A percentile compares a stretch with the other conserved stretches of the same genome.
phyloP scores from a whole-genome alignment of 139 green algal species.

The Volvox africanus region DNA sequence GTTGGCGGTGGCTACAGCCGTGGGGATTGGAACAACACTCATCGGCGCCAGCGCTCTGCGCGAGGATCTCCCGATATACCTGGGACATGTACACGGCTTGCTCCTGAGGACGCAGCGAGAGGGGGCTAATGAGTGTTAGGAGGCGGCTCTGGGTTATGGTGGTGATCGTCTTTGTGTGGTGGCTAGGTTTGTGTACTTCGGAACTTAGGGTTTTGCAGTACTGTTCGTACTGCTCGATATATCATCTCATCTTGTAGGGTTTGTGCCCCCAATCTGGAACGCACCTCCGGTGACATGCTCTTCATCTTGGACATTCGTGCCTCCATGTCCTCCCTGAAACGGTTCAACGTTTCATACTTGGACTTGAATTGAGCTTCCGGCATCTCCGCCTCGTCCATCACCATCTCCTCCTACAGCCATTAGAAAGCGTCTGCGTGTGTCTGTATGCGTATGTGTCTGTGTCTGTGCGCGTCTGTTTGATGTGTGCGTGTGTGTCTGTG shows the following conservation, averaged over 20 bases:
- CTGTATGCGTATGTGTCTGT: no score
- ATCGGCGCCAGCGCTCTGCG: background rate
- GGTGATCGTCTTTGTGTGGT: background rate
- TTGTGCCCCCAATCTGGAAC: no score
- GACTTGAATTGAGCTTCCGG: conserved; percentile 9
- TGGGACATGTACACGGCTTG: background rate
- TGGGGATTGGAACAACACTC: conserved; percentile 9
- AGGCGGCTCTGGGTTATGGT: no score
- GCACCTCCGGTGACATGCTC: background rate
- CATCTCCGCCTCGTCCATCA: conserved; percentile 48
- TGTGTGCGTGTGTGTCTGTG: no score
- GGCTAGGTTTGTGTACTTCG: no score
- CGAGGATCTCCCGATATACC: conserved; percentile 28
- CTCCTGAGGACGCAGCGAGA: conserved; percentile 1
- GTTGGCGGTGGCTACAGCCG: conserved; percentile 9
- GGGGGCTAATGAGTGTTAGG: no score
- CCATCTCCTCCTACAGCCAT: conserved; percentile 37
- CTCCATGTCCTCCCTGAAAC: conserved; percentile 32
- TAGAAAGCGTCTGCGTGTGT: no score
- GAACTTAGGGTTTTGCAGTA: no score
- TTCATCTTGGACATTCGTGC: background rate
- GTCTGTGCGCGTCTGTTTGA: no score
- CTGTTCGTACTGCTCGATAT: no score
- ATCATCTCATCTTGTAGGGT: no score
- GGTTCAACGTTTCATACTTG: conserved; percentile 43